Evolutionary conservation across 1,139 yeast genomes (phyloP), one percentile per base, ranked within the genome.

Genomic region (Magnusiomyces fungicola): DNA sequence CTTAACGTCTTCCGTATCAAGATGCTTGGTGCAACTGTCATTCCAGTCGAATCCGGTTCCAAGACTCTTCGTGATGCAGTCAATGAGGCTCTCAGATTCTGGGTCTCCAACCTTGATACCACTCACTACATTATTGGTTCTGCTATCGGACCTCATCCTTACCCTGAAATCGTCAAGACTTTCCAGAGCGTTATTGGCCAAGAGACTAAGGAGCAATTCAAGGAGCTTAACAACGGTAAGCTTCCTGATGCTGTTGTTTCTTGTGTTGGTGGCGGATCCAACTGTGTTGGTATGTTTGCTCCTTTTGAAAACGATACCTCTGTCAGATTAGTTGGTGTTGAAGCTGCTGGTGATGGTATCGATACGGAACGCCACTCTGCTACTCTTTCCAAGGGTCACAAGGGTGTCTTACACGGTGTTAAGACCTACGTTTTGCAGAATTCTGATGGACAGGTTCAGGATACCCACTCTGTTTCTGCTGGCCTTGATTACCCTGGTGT

Each of bases 401-500:
- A 95, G 12, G 99, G 99, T 72, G 98, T 92, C 54, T 83, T 92
- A 80, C 99, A 92, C 62, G 99, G 99, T 66, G 97, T 92, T 45
- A 85, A 78, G 69, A 92, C 98, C 2, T 92, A 83, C 61, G 95
- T 92, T 43, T 75, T 92, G 62, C 98, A 94, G 71, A 86, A 84
- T 62, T 62, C 65, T 18, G 97, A 92, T 66, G 99, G 99, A 48
- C 99, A 92, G 72, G 89, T 92, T 51, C 95, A 85, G 58, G 98
- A 94, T 64, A 92, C 99, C 10, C 97, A 92, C 67, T 90, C 97
- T 25, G 94, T 92, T 42, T 88, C 97, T 57, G 99, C 99, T 38
- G 99, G 99, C 58, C 77, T 92, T 61, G 99, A 92, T 69, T 92
- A 92, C 67, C 99, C 99, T 33, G 99, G 96, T 68, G 99, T 92